Evolutionary conservation across 371 early-diverging fungal species (phyloP).

Genomic region (Capillidium rhysosporum): DNA sequence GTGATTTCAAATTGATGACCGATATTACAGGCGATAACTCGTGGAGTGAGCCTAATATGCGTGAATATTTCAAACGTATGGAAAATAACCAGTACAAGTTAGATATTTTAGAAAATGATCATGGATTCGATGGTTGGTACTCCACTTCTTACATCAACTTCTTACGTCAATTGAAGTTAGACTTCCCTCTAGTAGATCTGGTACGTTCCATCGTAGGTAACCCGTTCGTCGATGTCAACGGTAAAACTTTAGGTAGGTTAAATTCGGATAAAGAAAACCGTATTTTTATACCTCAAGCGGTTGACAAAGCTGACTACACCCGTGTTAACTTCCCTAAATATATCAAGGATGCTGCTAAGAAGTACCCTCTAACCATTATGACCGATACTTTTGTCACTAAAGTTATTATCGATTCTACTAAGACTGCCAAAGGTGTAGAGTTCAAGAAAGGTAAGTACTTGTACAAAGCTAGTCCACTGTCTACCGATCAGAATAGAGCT

Average conservation of each 20-base stretch:
- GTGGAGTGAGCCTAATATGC: not conserved
- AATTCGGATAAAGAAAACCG: not conserved
- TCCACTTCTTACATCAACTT: not conserved
- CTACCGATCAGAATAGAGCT: not conserved
- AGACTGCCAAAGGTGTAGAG: not conserved
- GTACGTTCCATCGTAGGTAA: not conserved
- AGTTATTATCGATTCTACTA: not conserved
- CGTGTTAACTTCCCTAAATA: not conserved
- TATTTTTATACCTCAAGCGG: slow-evolving; percentile 1
- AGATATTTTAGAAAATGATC: not conserved
- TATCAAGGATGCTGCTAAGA: not conserved
- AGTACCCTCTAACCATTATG: not conserved
- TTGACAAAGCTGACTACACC: not conserved
- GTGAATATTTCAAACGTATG: slow-evolving; percentile 3
- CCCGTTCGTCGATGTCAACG: not conserved
- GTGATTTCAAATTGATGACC: not conserved
- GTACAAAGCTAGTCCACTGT: not conserved
- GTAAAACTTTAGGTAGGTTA: not conserved
- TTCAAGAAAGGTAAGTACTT: not conserved
- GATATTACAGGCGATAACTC: not conserved
- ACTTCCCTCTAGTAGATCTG: not conserved
- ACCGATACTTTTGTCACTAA: slow-evolving; percentile 5
- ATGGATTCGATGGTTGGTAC: slow-evolving; percentile 5
- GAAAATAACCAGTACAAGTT: not conserved
- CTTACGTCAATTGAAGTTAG: not conserved